These are phyloP conservation scores for Fonsecaea pedrosoi DNA, from an alignment of 2,329 filamentous ascomycete species.

Conservation along the genomic window DNA sequence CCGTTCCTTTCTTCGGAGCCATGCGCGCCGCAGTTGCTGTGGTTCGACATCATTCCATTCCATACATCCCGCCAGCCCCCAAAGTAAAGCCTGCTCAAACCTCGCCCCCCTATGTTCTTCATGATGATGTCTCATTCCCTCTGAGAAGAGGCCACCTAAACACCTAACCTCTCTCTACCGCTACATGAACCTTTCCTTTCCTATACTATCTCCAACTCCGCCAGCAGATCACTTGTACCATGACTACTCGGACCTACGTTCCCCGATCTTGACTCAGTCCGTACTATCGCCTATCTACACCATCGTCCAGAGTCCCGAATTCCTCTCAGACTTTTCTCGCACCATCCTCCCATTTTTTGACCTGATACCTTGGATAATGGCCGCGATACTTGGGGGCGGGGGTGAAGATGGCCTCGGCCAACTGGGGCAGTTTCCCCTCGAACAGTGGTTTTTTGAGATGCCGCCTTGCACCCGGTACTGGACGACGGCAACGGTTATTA, in stretches of 20 bases:
- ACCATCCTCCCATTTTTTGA: slow-evolving; percentile 29
- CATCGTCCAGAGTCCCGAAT: slow-evolving; percentile 29
- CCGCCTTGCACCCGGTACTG: slow-evolving; percentile 94
- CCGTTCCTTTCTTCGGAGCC: neutral
- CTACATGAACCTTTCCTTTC: slow-evolving; percentile 34
- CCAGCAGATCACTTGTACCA: slow-evolving; percentile 27
- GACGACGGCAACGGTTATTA: slow-evolving; percentile 90
- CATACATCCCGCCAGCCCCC: neutral
- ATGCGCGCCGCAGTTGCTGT: neutral
- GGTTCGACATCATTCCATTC: slow-evolving; percentile 27
- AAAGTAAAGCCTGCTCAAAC: neutral
- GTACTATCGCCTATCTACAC: slow-evolving; percentile 29
- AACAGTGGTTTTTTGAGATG: slow-evolving; percentile 99
- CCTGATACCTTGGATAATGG: slow-evolving; percentile 34
- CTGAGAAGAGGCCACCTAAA: slow-evolving; percentile 31
- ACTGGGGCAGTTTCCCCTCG: slow-evolving; percentile 74
- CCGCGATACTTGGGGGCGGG: slow-evolving; percentile 34
- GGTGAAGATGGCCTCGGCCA: slow-evolving; percentile 42
- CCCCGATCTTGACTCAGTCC: slow-evolving; percentile 31
- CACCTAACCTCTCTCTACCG: neutral
- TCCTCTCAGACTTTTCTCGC: slow-evolving; percentile 29
- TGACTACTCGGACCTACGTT: slow-evolving; percentile 33
- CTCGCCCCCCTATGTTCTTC: neutral
- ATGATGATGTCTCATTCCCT: slow-evolving; percentile 14
- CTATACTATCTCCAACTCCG: slow-evolving; percentile 26